Evolutionary conservation across 371 early-diverging fungal species (phyloP), one percentile per base, ranked within the genome.

Genomic region (Mucor mucedo): DNA sequence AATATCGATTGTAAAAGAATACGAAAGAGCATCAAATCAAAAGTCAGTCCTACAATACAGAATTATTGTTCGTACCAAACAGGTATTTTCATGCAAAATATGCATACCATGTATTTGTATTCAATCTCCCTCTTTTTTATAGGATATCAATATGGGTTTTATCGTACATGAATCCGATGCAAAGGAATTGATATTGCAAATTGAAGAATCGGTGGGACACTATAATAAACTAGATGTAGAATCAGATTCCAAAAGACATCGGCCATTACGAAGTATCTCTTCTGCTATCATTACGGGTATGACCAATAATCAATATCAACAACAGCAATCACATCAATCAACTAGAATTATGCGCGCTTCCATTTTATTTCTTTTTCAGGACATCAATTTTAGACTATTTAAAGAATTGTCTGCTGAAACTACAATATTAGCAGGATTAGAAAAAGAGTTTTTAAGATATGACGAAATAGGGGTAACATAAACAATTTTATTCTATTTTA

Each of bases 361-460:
- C 0, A 39, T 69, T 9, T 27, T 69, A 21, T 64, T 61, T n/a
- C 41, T 69, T 3, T 69, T 60, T 39, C 65, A 60, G 10, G 41
- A 54, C 0, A 32, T 77, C 14, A 59, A 71, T 7, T 65, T 73
- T 35, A 42, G 59, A 38, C 56, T 48, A n/a, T 62, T 80, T 47
- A 69, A 68, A 47, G 72, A 71, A 53, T 32, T 80, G 4, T 63
- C 76, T 58, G 65, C 66, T 13, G 65, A 66, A 40, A 57, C 59
- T 14, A 72, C 77, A 58, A 78, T 86, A 28, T 71, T 79, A 11
- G 65, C 78, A n/a, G 87, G 82, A 8, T 66, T 92, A 39, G 90
- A 84, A 50, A 72, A 76, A 29, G 84, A 83, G 29, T 48, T 86
- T 13, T 65, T 83, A 1, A 76, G 73, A 33, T 78, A 84, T 53